These are phyloP conservation scores for Boletus patriciae DNA, from an alignment of 768 basidiomycete genomes.

Conservation along the genomic window DNA sequence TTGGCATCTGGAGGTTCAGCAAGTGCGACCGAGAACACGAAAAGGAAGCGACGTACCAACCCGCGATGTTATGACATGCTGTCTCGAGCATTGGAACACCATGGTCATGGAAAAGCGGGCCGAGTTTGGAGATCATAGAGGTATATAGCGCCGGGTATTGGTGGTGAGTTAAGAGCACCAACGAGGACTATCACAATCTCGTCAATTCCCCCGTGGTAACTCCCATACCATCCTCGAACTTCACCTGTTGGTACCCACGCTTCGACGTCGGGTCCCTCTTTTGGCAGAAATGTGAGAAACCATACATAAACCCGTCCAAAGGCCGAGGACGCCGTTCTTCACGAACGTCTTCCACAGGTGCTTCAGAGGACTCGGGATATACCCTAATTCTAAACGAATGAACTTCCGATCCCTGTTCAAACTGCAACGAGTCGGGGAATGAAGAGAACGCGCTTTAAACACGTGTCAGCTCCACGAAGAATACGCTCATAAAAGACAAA, in stretches of 20 bases:
- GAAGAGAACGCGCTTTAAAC: conserved; percentile 78
- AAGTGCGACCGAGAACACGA: background rate
- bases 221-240: background rate
- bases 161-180: conserved; percentile 79
- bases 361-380: conserved; percentile 30
- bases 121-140: conserved; percentile 62
- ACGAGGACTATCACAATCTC: conserved; percentile 32
- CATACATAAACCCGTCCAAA: conserved; percentile 71
- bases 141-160: conserved; percentile 84
- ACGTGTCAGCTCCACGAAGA: conserved; percentile 6
- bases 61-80: conserved; percentile 81
- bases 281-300: conserved; percentile 77
- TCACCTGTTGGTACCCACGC: conserved; percentile 79
- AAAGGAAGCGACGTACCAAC: conserved; percentile 57
- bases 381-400: conserved; percentile 87
- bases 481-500: conserved; percentile 27
- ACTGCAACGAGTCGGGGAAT: conserved; percentile 86
- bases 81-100: conserved; percentile 81
- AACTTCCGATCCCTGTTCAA: conserved; percentile 77
- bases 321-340: conserved; percentile 38
- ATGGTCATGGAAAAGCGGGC: conserved; percentile 70
- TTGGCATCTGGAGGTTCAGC: conserved; percentile 36
- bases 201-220: background rate
- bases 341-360: conserved; percentile 9
- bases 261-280: conserved; percentile 61